A percentile compares a stretch with the other conserved stretches of the same genome.
These are phyloP conservation scores for Coemansia brasiliensis DNA, from an alignment of 192 early-diverging fungal genomes.

Conservation along the genomic window DNA sequence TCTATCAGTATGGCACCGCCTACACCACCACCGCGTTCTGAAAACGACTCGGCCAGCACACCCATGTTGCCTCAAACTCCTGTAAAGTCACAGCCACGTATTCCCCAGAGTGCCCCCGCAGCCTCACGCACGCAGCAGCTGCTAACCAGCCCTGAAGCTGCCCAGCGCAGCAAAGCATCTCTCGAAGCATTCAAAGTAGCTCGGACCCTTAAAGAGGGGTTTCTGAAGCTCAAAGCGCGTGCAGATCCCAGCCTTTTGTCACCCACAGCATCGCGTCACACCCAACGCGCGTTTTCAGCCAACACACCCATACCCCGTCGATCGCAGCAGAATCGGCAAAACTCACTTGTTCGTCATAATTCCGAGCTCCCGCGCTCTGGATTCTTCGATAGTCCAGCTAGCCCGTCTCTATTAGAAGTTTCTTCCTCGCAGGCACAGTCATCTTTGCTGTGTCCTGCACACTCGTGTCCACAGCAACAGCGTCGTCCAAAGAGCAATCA, in stretches of 20 bases:
- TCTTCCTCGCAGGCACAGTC: not conserved
- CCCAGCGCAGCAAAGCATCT: conserved; percentile 37
- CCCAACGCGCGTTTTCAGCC: conserved; percentile 39
- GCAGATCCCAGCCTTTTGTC: conserved; percentile 21
- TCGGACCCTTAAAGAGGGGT: conserved; percentile 47
- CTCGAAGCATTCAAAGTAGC: conserved; percentile 41
- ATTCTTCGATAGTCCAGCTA: not conserved
- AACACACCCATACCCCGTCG: conserved; percentile 1
- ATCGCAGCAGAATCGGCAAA: conserved; percentile 4
- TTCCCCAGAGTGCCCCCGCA: conserved; percentile 34
- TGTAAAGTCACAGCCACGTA: conserved; percentile 1
- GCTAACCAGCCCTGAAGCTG: conserved; percentile 28
- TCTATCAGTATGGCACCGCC: not conserved
- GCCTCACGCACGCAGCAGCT: conserved; percentile 18
- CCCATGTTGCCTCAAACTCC: not conserved
- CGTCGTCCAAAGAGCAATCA: not conserved
- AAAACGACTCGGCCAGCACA: not conserved
- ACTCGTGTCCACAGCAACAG: conserved; percentile 32
- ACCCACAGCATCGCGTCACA: not conserved
- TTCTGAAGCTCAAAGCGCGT: conserved; percentile 37
- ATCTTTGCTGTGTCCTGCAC: conserved; percentile 6
- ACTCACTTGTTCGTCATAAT: conserved; percentile 26
- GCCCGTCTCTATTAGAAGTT: not conserved
- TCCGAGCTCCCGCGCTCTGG: conserved; percentile 23
- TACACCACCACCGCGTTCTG: not conserved